A percentile compares a stretch with the other conserved stretches of the same genome.
These are phyloP conservation scores for Lodderomyces pseudojiufengensis DNA, from an alignment of 1,139 yeast species.

Conservation along the genomic window DNA sequence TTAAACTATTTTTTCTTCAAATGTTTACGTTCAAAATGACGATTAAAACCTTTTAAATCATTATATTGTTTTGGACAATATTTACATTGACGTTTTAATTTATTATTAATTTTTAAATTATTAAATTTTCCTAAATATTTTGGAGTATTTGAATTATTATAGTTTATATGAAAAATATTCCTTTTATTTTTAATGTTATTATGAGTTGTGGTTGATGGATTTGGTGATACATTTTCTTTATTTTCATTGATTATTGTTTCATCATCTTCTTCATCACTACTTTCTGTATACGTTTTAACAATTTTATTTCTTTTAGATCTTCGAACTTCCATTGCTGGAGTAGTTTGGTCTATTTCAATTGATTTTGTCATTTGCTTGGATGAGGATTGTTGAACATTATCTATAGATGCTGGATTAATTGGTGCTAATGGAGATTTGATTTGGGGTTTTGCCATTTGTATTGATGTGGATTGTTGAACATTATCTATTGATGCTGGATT, in stretches of 20 bases:
- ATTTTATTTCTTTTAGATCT: not conserved
- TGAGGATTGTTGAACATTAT: too few relatives aligned
- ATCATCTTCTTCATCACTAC: not conserved
- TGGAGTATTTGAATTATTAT: slow-evolving; percentile 17
- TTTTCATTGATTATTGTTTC: slow-evolving; percentile 1
- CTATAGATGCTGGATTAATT: too few relatives aligned
- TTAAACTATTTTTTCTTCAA: not conserved
- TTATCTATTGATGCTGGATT: too few relatives aligned
- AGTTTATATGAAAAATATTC: slow-evolving; percentile 8
- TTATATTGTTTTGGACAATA: slow-evolving; percentile 13
- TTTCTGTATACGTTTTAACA: not conserved
- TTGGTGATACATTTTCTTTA: not conserved
- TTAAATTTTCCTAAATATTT: slow-evolving; percentile 15
- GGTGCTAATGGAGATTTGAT: too few relatives aligned
- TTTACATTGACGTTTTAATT: slow-evolving; percentile 16
- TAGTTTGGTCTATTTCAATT: too few relatives aligned
- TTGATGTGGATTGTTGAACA: too few relatives aligned
- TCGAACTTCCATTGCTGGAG: too few relatives aligned
- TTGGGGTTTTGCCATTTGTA: too few relatives aligned
- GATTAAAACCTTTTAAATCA: slow-evolving; percentile 18
- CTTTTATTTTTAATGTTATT: not conserved
- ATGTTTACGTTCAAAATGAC: slow-evolving; percentile 16
- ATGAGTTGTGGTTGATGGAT: not conserved
- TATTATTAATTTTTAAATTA: slow-evolving; percentile 11
- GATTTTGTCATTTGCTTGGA: too few relatives aligned